Percentiles rank a stretch among this genome's conserved stretches.
Evolutionary conservation across 495 filamentous ascomycete genomes (phyloP).

Genomic region (Neurospora sp.): DNA sequence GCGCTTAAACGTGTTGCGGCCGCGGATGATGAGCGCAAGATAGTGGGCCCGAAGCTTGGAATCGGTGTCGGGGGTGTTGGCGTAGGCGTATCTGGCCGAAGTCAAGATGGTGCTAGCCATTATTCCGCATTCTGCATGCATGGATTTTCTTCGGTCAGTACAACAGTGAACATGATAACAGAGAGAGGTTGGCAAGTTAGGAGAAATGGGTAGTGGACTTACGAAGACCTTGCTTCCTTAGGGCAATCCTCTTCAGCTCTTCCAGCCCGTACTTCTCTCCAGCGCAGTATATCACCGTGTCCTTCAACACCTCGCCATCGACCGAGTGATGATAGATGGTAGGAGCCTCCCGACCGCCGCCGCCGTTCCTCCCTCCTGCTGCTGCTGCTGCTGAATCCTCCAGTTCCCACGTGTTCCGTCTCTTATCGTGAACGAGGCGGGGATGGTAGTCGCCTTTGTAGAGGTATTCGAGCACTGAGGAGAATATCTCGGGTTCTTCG

Average conservation of each 20-base stretch:
- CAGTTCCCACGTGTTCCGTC: slow-evolving; percentile 58
- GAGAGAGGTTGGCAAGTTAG: too few relatives aligned
- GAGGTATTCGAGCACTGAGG: slow-evolving; percentile 79
- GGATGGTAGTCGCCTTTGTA: slow-evolving; percentile 92
- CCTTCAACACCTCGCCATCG: slow-evolving; percentile 63
- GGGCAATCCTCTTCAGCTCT: slow-evolving; percentile 69
- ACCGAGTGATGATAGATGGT: slow-evolving; percentile 59
- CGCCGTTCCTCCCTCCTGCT: not conserved
- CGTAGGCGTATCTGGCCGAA: slow-evolving; percentile 78
- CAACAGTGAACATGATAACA: not conserved
- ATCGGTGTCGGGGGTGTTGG: slow-evolving; percentile 78
- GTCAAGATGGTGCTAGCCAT: slow-evolving; percentile 74
- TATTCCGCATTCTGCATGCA: slow-evolving; percentile 53
- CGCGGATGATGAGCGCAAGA: slow-evolving; percentile 81
- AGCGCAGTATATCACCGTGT: slow-evolving; percentile 86
- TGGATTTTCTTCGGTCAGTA: not conserved
- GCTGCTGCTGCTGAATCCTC: slow-evolving; percentile 28
- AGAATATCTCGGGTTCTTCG: slow-evolving; percentile 84
- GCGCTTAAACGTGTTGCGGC: slow-evolving; percentile 74
- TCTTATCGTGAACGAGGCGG: slow-evolving; percentile 59
- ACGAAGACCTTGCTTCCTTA: slow-evolving; percentile 76
- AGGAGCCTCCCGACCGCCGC: slow-evolving; percentile 37
- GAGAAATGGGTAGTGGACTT: too few relatives aligned
- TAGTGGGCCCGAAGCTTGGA: slow-evolving; percentile 85
- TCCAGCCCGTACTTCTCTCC: slow-evolving; percentile 73